Evolutionary conservation across 345 rosid genomes (phyloP).

Genomic region (Boechera stricta): DNA sequence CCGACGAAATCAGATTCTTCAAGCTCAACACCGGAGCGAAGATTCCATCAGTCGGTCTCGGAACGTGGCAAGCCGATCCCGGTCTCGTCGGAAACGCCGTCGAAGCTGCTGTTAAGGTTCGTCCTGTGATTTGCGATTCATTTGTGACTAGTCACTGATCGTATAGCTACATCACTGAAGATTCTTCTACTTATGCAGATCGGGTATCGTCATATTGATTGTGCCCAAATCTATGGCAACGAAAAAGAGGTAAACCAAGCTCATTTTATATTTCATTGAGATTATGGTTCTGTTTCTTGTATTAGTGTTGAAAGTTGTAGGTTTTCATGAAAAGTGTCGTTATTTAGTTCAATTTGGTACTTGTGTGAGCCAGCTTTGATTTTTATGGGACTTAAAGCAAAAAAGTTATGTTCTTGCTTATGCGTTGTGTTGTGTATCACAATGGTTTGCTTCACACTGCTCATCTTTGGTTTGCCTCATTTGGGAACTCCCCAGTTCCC

Average conservation of each 20-base stretch:
- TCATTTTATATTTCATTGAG: background rate
- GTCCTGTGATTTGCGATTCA: background rate
- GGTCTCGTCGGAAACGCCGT: constrained; percentile 66
- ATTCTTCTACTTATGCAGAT: constrained; percentile 47
- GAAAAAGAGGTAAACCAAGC: constrained; percentile 70
- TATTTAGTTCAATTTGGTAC: background rate
- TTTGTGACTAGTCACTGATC: constrained; percentile 2
- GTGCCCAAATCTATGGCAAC: constrained; percentile 70
- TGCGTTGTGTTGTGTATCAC: background rate
- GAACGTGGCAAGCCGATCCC: constrained; percentile 67
- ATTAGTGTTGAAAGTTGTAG: background rate
- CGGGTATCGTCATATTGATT: constrained; percentile 84
- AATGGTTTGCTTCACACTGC: background rate
- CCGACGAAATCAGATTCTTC: constrained; percentile 40
- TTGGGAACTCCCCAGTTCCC: background rate
- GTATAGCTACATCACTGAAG: background rate
- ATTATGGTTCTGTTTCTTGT: background rate
- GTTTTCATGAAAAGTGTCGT: background rate
- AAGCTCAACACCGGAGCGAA: constrained; percentile 63
- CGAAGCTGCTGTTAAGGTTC: constrained; percentile 46
- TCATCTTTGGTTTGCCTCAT: background rate
- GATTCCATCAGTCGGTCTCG: constrained; percentile 62
- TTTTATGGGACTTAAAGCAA: background rate
- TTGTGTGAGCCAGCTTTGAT: background rate
- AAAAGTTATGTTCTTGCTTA: constrained; percentile 7